Conservation (phyloP, 2,329 filamentous ascomycete genomes). For the Lomentospora prolificans region DNA sequence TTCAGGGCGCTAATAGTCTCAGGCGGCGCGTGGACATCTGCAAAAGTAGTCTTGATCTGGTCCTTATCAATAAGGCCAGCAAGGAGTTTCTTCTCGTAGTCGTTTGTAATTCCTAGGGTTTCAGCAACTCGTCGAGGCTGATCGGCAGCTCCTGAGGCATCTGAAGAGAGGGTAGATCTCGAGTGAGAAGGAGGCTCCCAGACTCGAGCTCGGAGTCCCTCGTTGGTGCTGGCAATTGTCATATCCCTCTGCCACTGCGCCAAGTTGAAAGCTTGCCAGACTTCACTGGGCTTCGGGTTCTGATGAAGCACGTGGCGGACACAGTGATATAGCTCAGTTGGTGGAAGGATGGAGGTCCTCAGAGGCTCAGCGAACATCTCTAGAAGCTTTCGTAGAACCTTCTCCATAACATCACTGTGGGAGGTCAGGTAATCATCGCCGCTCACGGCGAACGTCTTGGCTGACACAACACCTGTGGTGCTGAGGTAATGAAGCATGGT, state of each 20-base stretch:
- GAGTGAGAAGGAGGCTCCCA: neutral
- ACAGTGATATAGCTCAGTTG: conserved; percentile 29
- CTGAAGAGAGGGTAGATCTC: neutral
- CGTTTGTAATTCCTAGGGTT: conserved; percentile 3
- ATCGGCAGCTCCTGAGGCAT: neutral
- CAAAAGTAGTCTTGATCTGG: conserved; percentile 78
- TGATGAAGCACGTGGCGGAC: conserved; percentile 16
- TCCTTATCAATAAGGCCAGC: conserved; percentile 72
- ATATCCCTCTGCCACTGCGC: conserved; percentile 6
- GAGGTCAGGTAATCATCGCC: conserved; percentile 1
- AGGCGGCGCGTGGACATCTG: conserved; percentile 70
- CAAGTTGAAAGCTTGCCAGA: conserved; percentile 11
- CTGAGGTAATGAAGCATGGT: conserved; percentile 9
- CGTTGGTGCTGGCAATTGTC: conserved; percentile 7
- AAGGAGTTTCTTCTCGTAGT: conserved; percentile 72
- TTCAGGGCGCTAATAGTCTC: conserved; percentile 83
- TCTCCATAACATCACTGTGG: conserved; percentile 6
- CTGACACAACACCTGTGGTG: conserved; percentile 3
- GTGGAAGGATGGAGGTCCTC: conserved; percentile 25
- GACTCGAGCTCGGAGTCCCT: neutral
- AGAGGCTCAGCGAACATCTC: conserved; percentile 12
- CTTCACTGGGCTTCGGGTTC: conserved; percentile 4
- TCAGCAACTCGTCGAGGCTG: neutral
- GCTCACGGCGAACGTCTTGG: conserved; percentile 4
- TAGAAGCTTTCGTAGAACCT: conserved; percentile 1